phyloP scores from a whole-genome alignment of 2,329 filamentous ascomycete species.

The Neofusicoccum parvum region DNA sequence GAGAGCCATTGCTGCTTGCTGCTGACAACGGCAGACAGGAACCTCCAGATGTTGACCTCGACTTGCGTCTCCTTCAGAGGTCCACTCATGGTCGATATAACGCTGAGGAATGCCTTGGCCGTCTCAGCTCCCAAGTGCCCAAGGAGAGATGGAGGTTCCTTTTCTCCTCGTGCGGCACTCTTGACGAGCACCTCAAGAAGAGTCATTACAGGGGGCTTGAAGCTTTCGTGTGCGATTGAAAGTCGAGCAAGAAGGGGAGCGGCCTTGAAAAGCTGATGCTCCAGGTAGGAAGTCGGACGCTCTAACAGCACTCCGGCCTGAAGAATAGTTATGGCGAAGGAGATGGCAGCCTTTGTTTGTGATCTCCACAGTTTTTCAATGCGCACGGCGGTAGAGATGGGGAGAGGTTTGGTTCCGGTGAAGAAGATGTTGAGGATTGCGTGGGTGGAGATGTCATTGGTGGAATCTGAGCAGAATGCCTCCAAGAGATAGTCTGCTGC shows the following conservation, averaged over 20 bases:
- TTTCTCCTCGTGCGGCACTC: slow-evolving; percentile 60
- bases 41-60: slow-evolving; percentile 74
- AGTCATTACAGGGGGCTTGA: slow-evolving; percentile 66
- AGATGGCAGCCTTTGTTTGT: slow-evolving; percentile 67
- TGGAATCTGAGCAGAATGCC: slow-evolving; percentile 71
- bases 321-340: slow-evolving; percentile 70
- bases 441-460: slow-evolving; percentile 72
- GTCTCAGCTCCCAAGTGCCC: slow-evolving; percentile 83
- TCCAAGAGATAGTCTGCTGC: slow-evolving; percentile 77
- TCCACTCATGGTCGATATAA: slow-evolving; percentile 75
- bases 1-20: slow-evolving; percentile 96
- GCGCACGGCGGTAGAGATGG: slow-evolving; percentile 49
- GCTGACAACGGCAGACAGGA: slow-evolving; percentile 82
- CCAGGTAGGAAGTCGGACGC: slow-evolving; percentile 65
- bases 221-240: slow-evolving; percentile 69
- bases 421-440: slow-evolving; percentile 74
- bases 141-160: slow-evolving; percentile 91
- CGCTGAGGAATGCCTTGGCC: slow-evolving; percentile 79
- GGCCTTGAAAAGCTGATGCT: slow-evolving; percentile 79
- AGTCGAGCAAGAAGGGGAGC: slow-evolving; percentile 76
- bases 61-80: slow-evolving; percentile 69
- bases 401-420: slow-evolving; percentile 45
- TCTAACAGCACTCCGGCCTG: slow-evolving; percentile 67
- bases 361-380: slow-evolving; percentile 49
- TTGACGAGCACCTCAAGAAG: slow-evolving; percentile 75